Percentiles rank a stretch among this genome's conserved stretches.
These are phyloP conservation scores for Laguncularia racemosa DNA, from an alignment of 345 rosid genomes.

Conservation along the genomic window DNA sequence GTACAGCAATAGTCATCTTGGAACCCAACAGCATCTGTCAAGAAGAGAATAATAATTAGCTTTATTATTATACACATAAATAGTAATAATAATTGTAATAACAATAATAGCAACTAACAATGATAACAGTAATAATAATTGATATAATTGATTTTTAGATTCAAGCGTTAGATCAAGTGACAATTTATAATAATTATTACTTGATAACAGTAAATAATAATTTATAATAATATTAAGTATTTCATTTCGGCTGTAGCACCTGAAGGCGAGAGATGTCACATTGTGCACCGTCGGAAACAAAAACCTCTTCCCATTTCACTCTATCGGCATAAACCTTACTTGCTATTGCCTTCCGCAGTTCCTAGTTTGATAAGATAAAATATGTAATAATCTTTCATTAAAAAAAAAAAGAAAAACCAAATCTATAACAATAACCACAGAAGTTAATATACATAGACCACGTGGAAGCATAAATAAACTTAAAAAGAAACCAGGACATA, in stretches of 20 bases:
- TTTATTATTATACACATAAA: neutral
- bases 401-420: too few relatives aligned
- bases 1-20: slow-evolving; percentile 30
- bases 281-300: slow-evolving; percentile 50
- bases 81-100: neutral
- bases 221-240: neutral
- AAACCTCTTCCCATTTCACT: slow-evolving; percentile 23
- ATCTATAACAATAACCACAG: too few relatives aligned
- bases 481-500: too few relatives aligned
- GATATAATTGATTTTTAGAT: too few relatives aligned
- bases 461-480: too few relatives aligned
- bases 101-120: neutral
- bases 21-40: slow-evolving; percentile 40
- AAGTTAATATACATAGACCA: too few relatives aligned
- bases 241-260: slow-evolving; percentile 9
- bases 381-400: neutral
- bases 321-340: slow-evolving; percentile 23
- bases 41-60: neutral
- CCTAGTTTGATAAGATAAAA: slow-evolving; percentile 10
- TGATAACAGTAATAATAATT: neutral
- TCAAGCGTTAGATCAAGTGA: too few relatives aligned
- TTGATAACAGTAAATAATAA: too few relatives aligned
- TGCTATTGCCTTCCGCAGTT: slow-evolving; percentile 33
- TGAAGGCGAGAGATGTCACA: slow-evolving; percentile 44
- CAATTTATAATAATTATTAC: too few relatives aligned